Evolutionary conservation across 108 stramenopile species (phyloP).

Genomic region (Nannochloropsis salina): DNA sequence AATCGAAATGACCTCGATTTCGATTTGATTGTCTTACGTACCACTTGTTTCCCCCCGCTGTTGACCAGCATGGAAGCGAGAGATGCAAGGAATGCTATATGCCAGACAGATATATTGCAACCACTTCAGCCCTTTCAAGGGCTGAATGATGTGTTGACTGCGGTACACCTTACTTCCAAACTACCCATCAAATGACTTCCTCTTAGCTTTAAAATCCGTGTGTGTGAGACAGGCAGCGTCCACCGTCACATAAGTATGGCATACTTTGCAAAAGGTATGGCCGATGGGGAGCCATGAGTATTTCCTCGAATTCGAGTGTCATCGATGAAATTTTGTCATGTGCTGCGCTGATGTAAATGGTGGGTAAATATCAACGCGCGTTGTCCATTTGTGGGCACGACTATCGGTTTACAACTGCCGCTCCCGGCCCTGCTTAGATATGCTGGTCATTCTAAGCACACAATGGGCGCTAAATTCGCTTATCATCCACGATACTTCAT

Average conservation of each 20-base stretch:
- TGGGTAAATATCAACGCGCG: not conserved
- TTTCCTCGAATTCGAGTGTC: not conserved
- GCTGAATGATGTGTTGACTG: not conserved
- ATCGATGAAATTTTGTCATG: not conserved
- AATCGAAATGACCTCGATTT: no score
- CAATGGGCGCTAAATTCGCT: no score
- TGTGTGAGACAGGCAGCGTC: not conserved
- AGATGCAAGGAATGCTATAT: no score
- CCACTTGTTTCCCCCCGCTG: no score
- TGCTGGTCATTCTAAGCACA: no score
- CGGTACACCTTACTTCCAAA: conserved; percentile 16
- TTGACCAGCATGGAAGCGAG: no score
- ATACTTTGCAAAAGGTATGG: not conserved
- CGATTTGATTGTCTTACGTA: no score
- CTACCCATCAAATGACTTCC: not conserved
- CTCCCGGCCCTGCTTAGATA: no score
- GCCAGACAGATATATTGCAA: not conserved
- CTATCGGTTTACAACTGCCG: not conserved
- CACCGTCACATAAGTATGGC: not conserved
- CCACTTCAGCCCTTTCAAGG: not conserved
- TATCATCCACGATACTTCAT: no score
- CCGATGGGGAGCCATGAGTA: not conserved
- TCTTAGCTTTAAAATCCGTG: not conserved
- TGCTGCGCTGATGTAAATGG: not conserved
- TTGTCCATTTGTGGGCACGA: not conserved